Conservation (phyloP, 108 stramenopile genomes). For the Skeletonema costatum region DNA sequence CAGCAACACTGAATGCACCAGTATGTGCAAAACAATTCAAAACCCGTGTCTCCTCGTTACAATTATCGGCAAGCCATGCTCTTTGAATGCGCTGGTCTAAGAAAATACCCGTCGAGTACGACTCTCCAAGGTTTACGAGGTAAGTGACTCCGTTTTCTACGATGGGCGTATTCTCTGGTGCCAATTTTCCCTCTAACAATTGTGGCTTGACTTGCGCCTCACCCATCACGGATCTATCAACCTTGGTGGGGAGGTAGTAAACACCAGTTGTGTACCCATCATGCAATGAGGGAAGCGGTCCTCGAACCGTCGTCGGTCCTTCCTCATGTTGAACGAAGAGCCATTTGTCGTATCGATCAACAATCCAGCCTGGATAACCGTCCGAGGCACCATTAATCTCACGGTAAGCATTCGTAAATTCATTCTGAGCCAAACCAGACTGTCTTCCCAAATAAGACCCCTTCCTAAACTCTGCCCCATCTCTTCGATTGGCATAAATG, state of each 20-base stretch:
- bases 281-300: constrained; percentile 82
- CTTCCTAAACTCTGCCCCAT: constrained; percentile 46
- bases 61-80: constrained; percentile 70
- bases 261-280: constrained; percentile 82
- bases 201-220: constrained; percentile 48
- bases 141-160: constrained; percentile 78
- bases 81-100: constrained; percentile 80
- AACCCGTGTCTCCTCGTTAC: constrained; percentile 66
- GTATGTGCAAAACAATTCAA: constrained; percentile 87
- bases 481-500: constrained; percentile 61
- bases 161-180: constrained; percentile 63
- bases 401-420: constrained; percentile 70
- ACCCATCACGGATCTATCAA: constrained; percentile 72
- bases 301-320: constrained; percentile 35
- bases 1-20: constrained; percentile 83
- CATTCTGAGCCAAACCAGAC: constrained; percentile 48
- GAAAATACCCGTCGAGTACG: constrained; percentile 86
- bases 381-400: constrained; percentile 86
- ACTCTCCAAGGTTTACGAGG: constrained; percentile 66
- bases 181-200: constrained; percentile 72
- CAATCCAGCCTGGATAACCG: constrained; percentile 85
- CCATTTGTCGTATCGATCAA: constrained; percentile 82
- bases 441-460: constrained; percentile 78
- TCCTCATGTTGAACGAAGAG: constrained; percentile 71
- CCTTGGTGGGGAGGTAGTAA: constrained; percentile 66